These are phyloP conservation scores for Sarcomyxa edulis DNA, from an alignment of 768 basidiomycete species.

Conservation along the genomic window DNA sequence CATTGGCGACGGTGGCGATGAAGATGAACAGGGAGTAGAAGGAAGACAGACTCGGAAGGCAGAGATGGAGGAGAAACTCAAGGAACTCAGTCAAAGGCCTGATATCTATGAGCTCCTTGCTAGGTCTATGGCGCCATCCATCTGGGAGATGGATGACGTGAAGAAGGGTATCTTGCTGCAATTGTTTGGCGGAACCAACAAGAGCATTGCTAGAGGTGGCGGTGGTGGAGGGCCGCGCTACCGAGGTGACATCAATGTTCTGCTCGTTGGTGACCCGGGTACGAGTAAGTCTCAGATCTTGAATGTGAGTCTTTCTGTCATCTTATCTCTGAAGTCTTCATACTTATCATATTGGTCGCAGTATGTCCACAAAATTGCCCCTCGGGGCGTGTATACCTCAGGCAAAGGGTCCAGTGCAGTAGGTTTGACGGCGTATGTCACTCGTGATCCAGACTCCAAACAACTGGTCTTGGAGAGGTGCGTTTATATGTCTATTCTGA, in stretches of 20 bases:
- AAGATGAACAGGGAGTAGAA: slow-evolving; percentile 43
- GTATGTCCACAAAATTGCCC: slow-evolving; percentile 99
- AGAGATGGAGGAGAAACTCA: slow-evolving; percentile 76
- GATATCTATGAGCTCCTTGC: slow-evolving; percentile 88
- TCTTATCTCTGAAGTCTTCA: not conserved
- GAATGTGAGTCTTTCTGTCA: slow-evolving; percentile 48
- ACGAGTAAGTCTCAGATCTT: slow-evolving; percentile 95
- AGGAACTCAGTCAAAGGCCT: slow-evolving; percentile 62
- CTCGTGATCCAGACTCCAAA: slow-evolving; percentile 96
- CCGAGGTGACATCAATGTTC: slow-evolving; percentile 95
- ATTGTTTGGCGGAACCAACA: slow-evolving; percentile 97
- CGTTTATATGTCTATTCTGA: slow-evolving; percentile 9
- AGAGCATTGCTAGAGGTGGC: slow-evolving; percentile 87
- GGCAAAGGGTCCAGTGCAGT: slow-evolving; percentile 99
- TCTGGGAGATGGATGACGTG: slow-evolving; percentile 98
- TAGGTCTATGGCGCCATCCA: slow-evolving; percentile 85
- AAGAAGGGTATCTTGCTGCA: slow-evolving; percentile 98
- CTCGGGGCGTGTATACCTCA: slow-evolving; percentile 94
- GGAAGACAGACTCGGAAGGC: slow-evolving; percentile 45
- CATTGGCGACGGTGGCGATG: slow-evolving; percentile 60
- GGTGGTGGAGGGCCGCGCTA: slow-evolving; percentile 96
- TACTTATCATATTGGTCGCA: slow-evolving; percentile 23
- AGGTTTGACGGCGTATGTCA: slow-evolving; percentile 97
- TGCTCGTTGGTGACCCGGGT: slow-evolving; percentile 97
- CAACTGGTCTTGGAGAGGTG: slow-evolving; percentile 96